phyloP scores from a whole-genome alignment of 176 grass and related monocot genomes.

The Elaeis guineensis region DNA sequence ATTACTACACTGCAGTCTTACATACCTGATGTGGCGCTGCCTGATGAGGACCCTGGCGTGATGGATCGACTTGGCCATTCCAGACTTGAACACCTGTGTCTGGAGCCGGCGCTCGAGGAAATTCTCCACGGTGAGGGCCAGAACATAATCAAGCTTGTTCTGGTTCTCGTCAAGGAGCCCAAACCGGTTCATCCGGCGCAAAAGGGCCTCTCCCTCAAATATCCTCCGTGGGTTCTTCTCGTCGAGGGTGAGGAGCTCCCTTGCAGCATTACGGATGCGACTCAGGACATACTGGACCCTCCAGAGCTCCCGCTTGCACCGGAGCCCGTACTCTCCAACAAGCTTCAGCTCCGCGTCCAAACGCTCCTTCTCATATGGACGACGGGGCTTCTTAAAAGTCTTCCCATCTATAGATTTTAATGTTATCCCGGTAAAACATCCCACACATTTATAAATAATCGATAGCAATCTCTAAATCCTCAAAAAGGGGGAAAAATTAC shows the following conservation, averaged over 20 bases:
- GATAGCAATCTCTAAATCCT: not conserved
- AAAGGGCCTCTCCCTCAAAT: conserved; percentile 70
- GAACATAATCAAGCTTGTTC: conserved; percentile 74
- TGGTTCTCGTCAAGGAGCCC: conserved; percentile 60
- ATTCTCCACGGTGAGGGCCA: conserved; percentile 68
- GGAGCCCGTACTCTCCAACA: conserved; percentile 61
- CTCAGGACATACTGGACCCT: conserved; percentile 61
- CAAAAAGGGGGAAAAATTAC: not conserved
- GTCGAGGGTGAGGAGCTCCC: conserved; percentile 60
- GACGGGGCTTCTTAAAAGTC: conserved; percentile 66
- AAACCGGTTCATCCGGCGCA: conserved; percentile 64
- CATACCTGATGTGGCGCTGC: conserved; percentile 70
- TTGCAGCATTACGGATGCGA: conserved; percentile 65
- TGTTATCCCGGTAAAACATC: not conserved
- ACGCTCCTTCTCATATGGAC: conserved; percentile 76
- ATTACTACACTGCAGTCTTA: no score
- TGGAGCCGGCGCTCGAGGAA: conserved; percentile 63
- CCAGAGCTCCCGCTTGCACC: conserved; percentile 70
- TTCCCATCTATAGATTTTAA: conserved; percentile 45
- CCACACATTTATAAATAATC: no score
- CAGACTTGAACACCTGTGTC: conserved; percentile 73
- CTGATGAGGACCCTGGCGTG: conserved; percentile 65
- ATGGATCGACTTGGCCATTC: conserved; percentile 72
- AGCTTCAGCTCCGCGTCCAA: conserved; percentile 59
- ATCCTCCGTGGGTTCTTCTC: conserved; percentile 72